phyloP scores from a whole-genome alignment of 2,329 filamentous ascomycete species.

The Beauveria medogensis region DNA sequence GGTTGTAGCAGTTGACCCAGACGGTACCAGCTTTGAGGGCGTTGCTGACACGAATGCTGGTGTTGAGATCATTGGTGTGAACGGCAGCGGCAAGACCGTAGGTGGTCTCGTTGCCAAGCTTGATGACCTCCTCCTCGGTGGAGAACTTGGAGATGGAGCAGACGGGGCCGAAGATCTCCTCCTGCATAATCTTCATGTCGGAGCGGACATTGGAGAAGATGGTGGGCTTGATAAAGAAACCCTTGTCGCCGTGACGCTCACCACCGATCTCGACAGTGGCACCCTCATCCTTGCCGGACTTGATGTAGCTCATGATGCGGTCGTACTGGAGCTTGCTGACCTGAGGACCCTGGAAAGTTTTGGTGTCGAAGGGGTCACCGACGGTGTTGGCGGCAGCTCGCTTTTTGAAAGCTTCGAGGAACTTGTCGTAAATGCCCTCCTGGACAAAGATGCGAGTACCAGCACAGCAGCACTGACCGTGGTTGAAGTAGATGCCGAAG shows the following conservation, averaged over 20 bases:
- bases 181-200: slow-evolving; percentile 79
- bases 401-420: slow-evolving; percentile 67
- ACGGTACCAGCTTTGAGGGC: slow-evolving; percentile 58
- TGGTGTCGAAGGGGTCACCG: slow-evolving; percentile 65
- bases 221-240: slow-evolving; percentile 81
- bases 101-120: slow-evolving; percentile 60
- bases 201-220: slow-evolving; percentile 71
- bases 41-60: slow-evolving; percentile 68
- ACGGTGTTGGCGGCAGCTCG: slow-evolving; percentile 63
- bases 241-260: slow-evolving; percentile 54
- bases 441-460: slow-evolving; percentile 76
- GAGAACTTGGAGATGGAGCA: slow-evolving; percentile 76
- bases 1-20: slow-evolving; percentile 36
- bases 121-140: slow-evolving; percentile 66
- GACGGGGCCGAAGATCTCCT: slow-evolving; percentile 84
- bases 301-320: slow-evolving; percentile 72
- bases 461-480: slow-evolving; percentile 58
- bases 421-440: slow-evolving; percentile 75
- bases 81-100: slow-evolving; percentile 75
- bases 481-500: slow-evolving; percentile 53
- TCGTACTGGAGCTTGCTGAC: slow-evolving; percentile 74
- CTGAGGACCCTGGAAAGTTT: slow-evolving; percentile 79
- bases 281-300: slow-evolving; percentile 49
- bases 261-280: slow-evolving; percentile 47
- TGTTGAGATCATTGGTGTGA: slow-evolving; percentile 72